phyloP scores from a whole-genome alignment of 306 rosid species.

The Hippophae gyantsensis region DNA sequence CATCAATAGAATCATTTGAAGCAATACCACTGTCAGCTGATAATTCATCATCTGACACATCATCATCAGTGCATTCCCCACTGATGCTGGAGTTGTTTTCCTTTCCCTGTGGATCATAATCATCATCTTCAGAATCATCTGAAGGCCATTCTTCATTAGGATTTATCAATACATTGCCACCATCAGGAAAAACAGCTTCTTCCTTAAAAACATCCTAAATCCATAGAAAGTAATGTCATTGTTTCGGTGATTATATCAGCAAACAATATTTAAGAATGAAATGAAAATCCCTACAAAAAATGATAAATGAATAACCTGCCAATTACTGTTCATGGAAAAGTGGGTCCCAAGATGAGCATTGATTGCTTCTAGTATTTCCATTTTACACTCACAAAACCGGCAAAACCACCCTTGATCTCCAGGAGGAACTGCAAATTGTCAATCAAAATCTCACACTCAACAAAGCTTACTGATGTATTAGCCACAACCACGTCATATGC shows the following conservation, averaged over 20 bases:
- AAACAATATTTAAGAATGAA: conserved; percentile 1
- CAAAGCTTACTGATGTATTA: conserved; percentile 9
- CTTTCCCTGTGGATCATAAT: conserved; percentile 70
- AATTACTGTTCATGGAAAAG: conserved; percentile 53
- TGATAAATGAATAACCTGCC: conserved; percentile 54
- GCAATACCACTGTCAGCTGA: conserved; percentile 30
- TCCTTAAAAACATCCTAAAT: conserved; percentile 74
- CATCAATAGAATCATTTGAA: conserved; percentile 57
- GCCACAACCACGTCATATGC: conserved; percentile 5
- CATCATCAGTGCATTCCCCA: conserved; percentile 32
- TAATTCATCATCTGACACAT: conserved; percentile 31
- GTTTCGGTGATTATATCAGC: background rate
- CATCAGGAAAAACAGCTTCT: conserved; percentile 70
- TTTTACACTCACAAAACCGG: conserved; percentile 73
- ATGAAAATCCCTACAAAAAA: background rate
- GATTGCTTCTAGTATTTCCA: conserved; percentile 60
- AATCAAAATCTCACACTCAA: conserved; percentile 14
- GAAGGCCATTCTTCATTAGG: conserved; percentile 88
- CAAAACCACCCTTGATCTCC: conserved; percentile 86
- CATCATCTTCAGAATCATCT: conserved; percentile 85
- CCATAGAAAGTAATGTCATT: conserved; percentile 10
- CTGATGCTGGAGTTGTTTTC: conserved; percentile 35
- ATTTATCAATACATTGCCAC: conserved; percentile 36
- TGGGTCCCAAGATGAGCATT: conserved; percentile 87
- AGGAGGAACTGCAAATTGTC: conserved; percentile 47